Evolutionary conservation across 23 red algal genomes (phyloP), one percentile per base, ranked within the genome.

Genomic region (Chondrus crispus): DNA sequence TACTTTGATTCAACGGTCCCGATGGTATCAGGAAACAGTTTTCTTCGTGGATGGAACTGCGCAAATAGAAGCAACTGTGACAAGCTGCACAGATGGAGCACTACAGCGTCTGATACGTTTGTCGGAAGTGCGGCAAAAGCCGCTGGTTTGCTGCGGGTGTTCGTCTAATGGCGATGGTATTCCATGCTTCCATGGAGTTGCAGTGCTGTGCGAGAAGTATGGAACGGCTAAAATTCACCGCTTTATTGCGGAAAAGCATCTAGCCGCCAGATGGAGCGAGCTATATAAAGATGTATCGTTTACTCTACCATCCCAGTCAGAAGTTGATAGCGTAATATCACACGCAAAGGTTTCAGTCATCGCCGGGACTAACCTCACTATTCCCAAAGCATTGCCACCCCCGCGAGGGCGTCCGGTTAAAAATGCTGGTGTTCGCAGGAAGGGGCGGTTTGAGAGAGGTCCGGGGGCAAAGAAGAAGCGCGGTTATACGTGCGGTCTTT

Each of bases 391-490:
- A 3, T 38, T 85, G 42, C 55, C 81, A 45, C 81, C 55, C 9
- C 81, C 81, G 32, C 81, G 81, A 38, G 81, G 54, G 4, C 81
- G 81, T 8, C 55, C 51, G 47, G 81, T 85, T 8, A 85, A 68
- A 49, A 85, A 62, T 69, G 81, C 54, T 68, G 81, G 81, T 26
- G 42, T 68, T 2, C 19, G 81, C 3, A 29, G 81, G 14, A 85
- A 85, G 33, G 55, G 55, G 35, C 68, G 81, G 81, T 85, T 68
- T 69, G 81, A 85, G 47, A 20, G 81, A 32, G 81, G 81, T 12
- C 54, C 55, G 5, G 62, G 32, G 7, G 33, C 55, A n/a, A 43
- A 36, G 81, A 85, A 68, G 55, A 68, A 85, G 20, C 30, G 81
- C 30, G 58, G 55, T 22, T 85, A 85, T 44, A 20, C 52, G 16